phyloP scores from a whole-genome alignment of 768 basidiomycete species.

The Holtermannia corniformis region DNA sequence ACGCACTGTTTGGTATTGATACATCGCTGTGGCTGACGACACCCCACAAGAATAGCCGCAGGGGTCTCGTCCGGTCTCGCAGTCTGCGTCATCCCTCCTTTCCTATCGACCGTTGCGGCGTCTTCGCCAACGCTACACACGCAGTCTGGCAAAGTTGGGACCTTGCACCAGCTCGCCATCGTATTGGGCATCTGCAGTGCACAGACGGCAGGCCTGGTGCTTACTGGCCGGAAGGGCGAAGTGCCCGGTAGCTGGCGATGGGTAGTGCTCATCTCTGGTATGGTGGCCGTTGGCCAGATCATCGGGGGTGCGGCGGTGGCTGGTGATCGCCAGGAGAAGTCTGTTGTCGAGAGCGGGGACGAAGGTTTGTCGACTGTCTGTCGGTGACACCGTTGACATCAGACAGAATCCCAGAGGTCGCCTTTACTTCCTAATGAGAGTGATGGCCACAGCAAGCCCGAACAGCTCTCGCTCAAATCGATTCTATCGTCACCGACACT shows the following conservation, averaged over 20 bases:
- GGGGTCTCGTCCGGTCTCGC: slow-evolving; percentile 35
- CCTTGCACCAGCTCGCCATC: slow-evolving; percentile 36
- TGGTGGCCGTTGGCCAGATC: slow-evolving; percentile 27
- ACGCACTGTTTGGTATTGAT: not conserved
- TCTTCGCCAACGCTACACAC: slow-evolving; percentile 18
- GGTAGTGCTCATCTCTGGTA: slow-evolving; percentile 30
- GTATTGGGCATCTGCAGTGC: slow-evolving; percentile 31
- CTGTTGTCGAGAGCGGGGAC: too few species aligned
- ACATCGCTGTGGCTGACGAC: not conserved
- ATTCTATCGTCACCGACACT: slow-evolving; percentile 35
- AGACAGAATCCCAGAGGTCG: too few species aligned
- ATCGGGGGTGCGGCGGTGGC: slow-evolving; percentile 4
- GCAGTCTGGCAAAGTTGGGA: slow-evolving; percentile 33
- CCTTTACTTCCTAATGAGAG: too few species aligned
- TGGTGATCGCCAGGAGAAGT: slow-evolving; percentile 4
- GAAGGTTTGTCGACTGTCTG: too few species aligned
- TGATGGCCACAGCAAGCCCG: not conserved
- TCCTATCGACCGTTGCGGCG: slow-evolving; percentile 22
- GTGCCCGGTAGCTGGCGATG: slow-evolving; percentile 36
- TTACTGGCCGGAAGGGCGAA: slow-evolving; percentile 37
- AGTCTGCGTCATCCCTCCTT: slow-evolving; percentile 36
- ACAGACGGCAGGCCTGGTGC: slow-evolving; percentile 27
- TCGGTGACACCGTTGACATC: too few species aligned
- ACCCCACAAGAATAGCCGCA: slow-evolving; percentile 1
- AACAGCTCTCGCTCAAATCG: slow-evolving; percentile 25